phyloP scores from a whole-genome alignment of 257 asterid genomes.

The Solanum habrochaites region DNA sequence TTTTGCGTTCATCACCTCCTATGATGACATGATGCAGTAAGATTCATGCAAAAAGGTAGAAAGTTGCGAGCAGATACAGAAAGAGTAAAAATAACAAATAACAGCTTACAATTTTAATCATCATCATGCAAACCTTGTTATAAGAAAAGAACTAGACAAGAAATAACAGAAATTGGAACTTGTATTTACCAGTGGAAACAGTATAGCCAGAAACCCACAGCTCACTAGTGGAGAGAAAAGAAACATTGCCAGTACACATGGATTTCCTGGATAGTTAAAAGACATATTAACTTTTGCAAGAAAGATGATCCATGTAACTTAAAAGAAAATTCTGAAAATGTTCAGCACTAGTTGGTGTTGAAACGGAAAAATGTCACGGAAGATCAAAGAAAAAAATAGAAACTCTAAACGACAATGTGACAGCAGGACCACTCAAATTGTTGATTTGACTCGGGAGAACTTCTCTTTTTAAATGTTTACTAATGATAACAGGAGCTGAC shows the following conservation, averaged over 20 bases:
- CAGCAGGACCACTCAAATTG: not conserved
- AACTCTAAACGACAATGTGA: not conserved
- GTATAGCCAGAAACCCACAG: constrained; percentile 88
- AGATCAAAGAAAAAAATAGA: not conserved
- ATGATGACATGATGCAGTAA: not conserved
- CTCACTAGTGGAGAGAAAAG: constrained; percentile 85
- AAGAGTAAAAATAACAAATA: not conserved
- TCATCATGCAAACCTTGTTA: not conserved
- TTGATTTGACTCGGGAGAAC: not conserved
- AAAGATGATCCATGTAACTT: not conserved
- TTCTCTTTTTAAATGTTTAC: not conserved
- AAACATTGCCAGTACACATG: constrained; percentile 67
- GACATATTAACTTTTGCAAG: not conserved
- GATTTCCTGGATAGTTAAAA: constrained; percentile 51
- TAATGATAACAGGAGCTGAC: not conserved
- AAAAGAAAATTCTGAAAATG: not conserved
- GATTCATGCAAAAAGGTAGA: not conserved
- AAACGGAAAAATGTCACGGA: not conserved
- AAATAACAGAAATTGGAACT: not conserved
- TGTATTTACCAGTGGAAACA: constrained; percentile 69
- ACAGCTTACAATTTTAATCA: not conserved
- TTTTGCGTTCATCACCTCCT: not conserved
- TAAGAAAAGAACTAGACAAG: not conserved
- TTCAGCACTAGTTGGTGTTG: not conserved
- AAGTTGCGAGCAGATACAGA: not conserved